phyloP scores from a whole-genome alignment of 129 eudicot genomes.

The Ambrosia trifida region DNA sequence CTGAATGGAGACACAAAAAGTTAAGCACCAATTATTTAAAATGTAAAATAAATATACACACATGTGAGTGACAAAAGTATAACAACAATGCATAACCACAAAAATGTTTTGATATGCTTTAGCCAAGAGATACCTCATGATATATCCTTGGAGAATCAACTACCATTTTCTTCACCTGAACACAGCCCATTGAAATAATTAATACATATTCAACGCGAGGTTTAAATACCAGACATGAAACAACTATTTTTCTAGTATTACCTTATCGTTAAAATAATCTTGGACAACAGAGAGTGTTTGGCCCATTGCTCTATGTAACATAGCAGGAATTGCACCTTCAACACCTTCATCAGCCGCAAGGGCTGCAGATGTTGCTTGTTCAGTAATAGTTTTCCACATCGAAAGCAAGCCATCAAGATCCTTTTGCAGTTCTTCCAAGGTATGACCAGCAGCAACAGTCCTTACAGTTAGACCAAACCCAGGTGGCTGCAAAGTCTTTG shows the following conservation, averaged over 20 bases:
- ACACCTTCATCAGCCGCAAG: constrained; percentile 99
- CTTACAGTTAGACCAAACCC: constrained; percentile 87
- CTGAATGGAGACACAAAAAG: constrained; percentile 41
- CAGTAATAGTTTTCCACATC: constrained; percentile 82
- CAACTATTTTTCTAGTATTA: constrained; percentile 13
- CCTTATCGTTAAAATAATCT: constrained; percentile 92
- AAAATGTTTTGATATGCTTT: constrained; percentile 6
- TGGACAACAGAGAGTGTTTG: constrained; percentile 93
- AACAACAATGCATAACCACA: not conserved
- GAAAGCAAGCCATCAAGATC: constrained; percentile 90
- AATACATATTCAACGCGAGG: constrained; percentile 6
- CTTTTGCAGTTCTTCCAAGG: constrained; percentile 79
- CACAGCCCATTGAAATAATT: constrained; percentile 20
- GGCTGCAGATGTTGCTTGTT: constrained; percentile 92
- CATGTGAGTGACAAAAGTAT: not conserved
- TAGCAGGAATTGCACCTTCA: constrained; percentile 86
- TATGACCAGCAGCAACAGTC: constrained; percentile 90
- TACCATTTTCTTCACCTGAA: constrained; percentile 87
- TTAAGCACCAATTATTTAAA: not conserved
- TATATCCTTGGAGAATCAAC: constrained; percentile 98
- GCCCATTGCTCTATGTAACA: constrained; percentile 93
- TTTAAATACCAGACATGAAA: not conserved
- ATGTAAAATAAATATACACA: constrained; percentile 3
- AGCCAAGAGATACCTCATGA: constrained; percentile 73
- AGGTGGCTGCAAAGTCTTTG: constrained; percentile 81